Percentiles rank a stretch among this genome's conserved stretches.
Conservation (phyloP, 1,284 basidiomycete genomes). For the Fomitopsis schrenkii region DNA sequence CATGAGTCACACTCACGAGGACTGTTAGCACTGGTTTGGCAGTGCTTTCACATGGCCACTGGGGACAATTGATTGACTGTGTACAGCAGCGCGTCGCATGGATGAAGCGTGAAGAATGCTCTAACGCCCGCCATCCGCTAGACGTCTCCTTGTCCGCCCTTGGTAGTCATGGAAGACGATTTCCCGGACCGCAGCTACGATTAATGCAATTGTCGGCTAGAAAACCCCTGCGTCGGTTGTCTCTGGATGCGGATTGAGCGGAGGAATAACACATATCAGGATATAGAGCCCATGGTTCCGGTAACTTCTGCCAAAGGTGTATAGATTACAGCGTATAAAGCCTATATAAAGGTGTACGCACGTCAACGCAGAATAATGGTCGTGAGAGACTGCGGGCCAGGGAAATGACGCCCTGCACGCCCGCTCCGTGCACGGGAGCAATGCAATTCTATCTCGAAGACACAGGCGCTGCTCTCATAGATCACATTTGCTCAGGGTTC, state of each 20-base stretch:
- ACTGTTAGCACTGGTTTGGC: not conserved
- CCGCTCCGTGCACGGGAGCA: not conserved
- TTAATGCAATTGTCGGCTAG: not conserved
- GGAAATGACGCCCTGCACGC: not conserved
- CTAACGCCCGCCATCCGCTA: no score
- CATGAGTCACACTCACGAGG: not conserved
- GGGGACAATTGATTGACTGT: not conserved
- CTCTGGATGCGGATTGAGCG: not conserved
- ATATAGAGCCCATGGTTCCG: not conserved
- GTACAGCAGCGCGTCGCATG: not conserved
- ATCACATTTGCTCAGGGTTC: not conserved
- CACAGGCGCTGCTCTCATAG: not conserved
- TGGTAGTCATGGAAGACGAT: not conserved
- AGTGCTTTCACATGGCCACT: not conserved
- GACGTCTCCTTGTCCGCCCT: not conserved
- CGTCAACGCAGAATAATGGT: not conserved
- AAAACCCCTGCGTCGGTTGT: not conserved
- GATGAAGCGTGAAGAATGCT: not conserved
- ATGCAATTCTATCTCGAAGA: not conserved
- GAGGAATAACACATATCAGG: not conserved
- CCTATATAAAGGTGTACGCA: not conserved
- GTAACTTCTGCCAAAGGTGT: not conserved
- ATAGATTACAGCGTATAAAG: not conserved
- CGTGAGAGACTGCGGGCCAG: not conserved
- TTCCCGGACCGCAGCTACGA: not conserved